Evolutionary conservation across 2,329 filamentous ascomycete species (phyloP), one percentile per base, ranked within the genome.

Genomic region (Leptographium procerum): DNA sequence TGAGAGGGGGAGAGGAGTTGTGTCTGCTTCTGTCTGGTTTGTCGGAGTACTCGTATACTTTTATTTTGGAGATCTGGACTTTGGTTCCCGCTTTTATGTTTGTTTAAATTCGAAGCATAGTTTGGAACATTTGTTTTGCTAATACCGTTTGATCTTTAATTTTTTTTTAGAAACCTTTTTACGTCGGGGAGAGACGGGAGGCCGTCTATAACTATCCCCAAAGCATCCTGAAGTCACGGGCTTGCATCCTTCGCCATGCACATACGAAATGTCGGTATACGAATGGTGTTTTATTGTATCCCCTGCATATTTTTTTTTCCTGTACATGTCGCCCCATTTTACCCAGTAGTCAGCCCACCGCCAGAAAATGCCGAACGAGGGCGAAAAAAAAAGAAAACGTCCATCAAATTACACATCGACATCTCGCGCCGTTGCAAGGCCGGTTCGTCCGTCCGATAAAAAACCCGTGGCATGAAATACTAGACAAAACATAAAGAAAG

Each of bases 291-390:
- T 28, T 54, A 43, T 36, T 26, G 22, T 36, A 34, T 54, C 34
- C 52, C 52, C 52, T 40, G 52, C 34, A 54, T 54, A 43, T 54
- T 43, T 54, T 54, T 54, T 43, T 54, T 54, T 26, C 22, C 34
- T 43, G 52, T 54, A 43, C 52, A 54, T 26, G 34, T 54, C 52
- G 24, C n/a, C 52, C 34, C n/a, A 40, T 54, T 43, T 54, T 43
- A 19, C 33, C n/a, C n/a, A 28, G 9, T 40, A 43, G 33, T 28
- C 22, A 28, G 52, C 52, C 52, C 34, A 36, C 13, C 22, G 22
- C 33, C 22, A 8, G 51, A 52, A 22, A 50, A 50, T 50, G 47
- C 47, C 47, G 29, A 29, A 50, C 14, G 24, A 29, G 47, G 24
- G 24, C 47, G 14, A 6, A 29, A 19, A 19, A 19, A 11, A 6